Conservation (phyloP, 768 basidiomycete species). For the Mycena albidolilacea region DNA sequence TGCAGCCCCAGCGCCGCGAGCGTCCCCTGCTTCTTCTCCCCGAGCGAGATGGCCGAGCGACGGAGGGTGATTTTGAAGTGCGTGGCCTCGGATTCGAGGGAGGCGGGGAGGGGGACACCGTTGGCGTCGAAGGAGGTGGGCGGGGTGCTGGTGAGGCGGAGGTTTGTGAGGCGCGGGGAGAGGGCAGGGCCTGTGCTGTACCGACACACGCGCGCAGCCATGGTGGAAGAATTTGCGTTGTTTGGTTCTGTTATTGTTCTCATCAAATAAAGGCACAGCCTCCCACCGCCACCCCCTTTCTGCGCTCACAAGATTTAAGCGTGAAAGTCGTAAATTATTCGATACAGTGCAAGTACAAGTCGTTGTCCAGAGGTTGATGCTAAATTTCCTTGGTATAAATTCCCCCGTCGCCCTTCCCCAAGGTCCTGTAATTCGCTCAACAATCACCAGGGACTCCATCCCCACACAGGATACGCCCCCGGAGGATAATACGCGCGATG, state of each 20-base stretch:
- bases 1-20: conserved; percentile 88
- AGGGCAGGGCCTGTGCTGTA: conserved; percentile 27
- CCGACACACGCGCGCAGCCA: conserved; percentile 29
- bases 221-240: conserved; percentile 1
- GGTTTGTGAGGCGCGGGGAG: conserved; percentile 34
- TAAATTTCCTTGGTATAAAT: background rate
- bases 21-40: conserved; percentile 78
- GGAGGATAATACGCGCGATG: background rate
- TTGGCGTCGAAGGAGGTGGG: background rate
- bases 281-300: background rate
- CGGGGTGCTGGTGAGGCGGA: conserved; percentile 32
- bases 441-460: background rate
- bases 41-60: conserved; percentile 89
- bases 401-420: background rate
- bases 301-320: background rate
- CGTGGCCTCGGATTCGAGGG: conserved; percentile 53
- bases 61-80: conserved; percentile 93
- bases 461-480: background rate
- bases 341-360: background rate
- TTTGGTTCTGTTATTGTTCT: background rate
- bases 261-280: background rate
- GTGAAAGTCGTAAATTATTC: background rate
- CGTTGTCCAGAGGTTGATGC: no score
- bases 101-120: background rate
- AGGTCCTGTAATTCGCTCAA: no score